Conservation (phyloP, 352 stramenopile species). For the Blastocystis sp. region DNA sequence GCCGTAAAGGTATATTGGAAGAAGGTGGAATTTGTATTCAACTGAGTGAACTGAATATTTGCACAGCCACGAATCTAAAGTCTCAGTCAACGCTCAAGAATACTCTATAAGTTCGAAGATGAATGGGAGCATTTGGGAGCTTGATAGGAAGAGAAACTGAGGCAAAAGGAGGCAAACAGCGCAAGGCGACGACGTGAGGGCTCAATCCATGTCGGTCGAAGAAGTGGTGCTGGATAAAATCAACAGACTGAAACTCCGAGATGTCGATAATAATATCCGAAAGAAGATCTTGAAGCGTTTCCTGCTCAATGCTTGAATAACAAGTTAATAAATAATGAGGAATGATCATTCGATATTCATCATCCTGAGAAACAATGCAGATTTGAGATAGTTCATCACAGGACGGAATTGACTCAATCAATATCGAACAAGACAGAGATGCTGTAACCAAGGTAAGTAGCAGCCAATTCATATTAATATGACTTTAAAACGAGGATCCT, state of each 20-base stretch:
- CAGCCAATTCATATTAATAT: neutral
- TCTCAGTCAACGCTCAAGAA: too few species aligned
- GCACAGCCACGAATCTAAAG: neutral
- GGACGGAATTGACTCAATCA: conserved; percentile 35
- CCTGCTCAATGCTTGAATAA: neutral
- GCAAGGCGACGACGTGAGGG: neutral
- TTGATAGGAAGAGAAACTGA: neutral
- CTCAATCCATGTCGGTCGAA: neutral
- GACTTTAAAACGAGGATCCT: neutral
- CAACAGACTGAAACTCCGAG: neutral
- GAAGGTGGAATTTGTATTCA: neutral
- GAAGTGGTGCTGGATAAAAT: neutral
- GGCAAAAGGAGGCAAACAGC: neutral
- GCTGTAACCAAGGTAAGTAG: neutral
- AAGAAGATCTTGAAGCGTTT: conserved; percentile 3
- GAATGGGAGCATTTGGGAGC: neutral
- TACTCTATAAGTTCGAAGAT: neutral
- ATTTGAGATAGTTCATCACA: neutral
- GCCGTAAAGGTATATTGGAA: neutral
- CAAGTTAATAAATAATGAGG: conserved; percentile 35
- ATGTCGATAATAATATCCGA: neutral
- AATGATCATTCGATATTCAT: neutral
- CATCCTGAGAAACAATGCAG: neutral
- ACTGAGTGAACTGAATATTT: neutral
- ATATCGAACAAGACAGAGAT: neutral